Percentiles rank a stretch among this genome's conserved stretches.
Evolutionary conservation across 176 grass and related monocot genomes (phyloP).

Genomic region (Lolium multiflorum): DNA sequence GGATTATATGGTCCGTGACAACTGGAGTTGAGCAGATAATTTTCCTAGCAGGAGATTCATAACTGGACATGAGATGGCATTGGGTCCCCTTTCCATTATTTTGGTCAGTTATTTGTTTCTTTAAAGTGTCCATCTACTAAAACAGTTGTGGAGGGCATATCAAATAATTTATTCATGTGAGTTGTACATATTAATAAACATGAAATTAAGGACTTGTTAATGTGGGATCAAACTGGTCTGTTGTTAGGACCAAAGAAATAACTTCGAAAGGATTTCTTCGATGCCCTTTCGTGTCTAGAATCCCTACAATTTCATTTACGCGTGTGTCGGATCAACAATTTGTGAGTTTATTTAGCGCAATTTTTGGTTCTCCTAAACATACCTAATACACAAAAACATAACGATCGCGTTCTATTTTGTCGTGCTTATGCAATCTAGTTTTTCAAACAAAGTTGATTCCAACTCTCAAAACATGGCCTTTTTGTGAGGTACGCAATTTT

Average conservation of each 20-base stretch:
- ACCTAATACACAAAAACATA: neutral
- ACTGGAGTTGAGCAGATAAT: slow-evolving; percentile 8
- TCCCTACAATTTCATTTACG: neutral
- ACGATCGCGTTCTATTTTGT: too few relatives aligned
- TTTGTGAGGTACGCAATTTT: neutral
- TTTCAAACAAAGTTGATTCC: neutral
- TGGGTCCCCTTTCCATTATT: slow-evolving; percentile 14
- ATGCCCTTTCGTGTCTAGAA: neutral
- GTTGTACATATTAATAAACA: neutral
- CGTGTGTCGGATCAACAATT: neutral
- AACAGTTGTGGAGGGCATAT: neutral
- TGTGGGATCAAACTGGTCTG: neutral
- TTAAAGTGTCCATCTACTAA: neutral
- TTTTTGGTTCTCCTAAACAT: neutral
- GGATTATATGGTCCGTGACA: neutral
- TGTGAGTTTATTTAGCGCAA: neutral
- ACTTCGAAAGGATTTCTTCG: neutral
- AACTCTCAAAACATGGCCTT: neutral
- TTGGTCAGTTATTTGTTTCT: slow-evolving; percentile 7
- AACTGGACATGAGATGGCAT: slow-evolving; percentile 19
- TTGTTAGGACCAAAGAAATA: neutral
- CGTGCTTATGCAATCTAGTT: too few relatives aligned
- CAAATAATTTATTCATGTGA: neutral
- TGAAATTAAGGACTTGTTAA: neutral
- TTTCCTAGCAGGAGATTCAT: slow-evolving; percentile 5